A percentile compares a stretch with the other conserved stretches of the same genome.
Evolutionary conservation across 2,329 filamentous ascomycete genomes (phyloP).

Genomic region (Stromatinia cepivora): DNA sequence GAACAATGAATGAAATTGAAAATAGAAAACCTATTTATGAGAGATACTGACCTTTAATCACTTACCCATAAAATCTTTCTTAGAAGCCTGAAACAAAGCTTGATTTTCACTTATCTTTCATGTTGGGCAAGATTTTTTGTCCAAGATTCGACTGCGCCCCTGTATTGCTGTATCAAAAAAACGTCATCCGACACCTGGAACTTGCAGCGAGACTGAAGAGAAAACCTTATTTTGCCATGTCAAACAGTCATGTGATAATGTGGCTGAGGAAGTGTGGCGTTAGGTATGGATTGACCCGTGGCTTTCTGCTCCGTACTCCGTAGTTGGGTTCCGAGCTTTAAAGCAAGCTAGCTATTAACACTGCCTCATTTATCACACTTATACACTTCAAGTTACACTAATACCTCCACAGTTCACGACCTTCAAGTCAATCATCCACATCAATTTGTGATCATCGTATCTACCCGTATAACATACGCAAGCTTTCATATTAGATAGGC

Average conservation of each 20-base stretch:
- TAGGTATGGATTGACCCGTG: not conserved
- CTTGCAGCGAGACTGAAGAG: not conserved
- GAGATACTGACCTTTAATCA: not conserved
- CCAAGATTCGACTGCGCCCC: slow-evolving; percentile 19
- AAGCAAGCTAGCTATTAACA: slow-evolving; percentile 9
- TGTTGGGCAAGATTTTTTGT: slow-evolving; percentile 13
- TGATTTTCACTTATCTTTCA: slow-evolving; percentile 22
- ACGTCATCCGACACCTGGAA: slow-evolving; percentile 19
- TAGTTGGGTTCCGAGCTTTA: not conserved
- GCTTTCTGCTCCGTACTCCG: not conserved
- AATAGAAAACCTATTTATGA: not conserved
- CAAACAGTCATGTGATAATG: not conserved
- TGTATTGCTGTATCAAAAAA: slow-evolving; percentile 9
- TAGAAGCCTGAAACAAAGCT: slow-evolving; percentile 13
- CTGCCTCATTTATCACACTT: slow-evolving; percentile 20
- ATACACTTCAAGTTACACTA: slow-evolving; percentile 5
- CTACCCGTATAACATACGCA: not conserved
- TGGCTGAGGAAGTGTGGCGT: slow-evolving; percentile 11
- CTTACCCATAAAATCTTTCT: not conserved
- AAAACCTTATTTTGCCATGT: slow-evolving; percentile 10
- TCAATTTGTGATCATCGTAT: slow-evolving; percentile 1
- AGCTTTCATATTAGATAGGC: not conserved
- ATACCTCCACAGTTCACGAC: slow-evolving; percentile 8
- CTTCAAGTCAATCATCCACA: not conserved
- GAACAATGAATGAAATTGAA: slow-evolving; percentile 15